Percentiles rank a stretch among this genome's conserved stretches.
Conservation (phyloP, 2,329 filamentous ascomycete genomes). For the Sporothrix humicola region DNA sequence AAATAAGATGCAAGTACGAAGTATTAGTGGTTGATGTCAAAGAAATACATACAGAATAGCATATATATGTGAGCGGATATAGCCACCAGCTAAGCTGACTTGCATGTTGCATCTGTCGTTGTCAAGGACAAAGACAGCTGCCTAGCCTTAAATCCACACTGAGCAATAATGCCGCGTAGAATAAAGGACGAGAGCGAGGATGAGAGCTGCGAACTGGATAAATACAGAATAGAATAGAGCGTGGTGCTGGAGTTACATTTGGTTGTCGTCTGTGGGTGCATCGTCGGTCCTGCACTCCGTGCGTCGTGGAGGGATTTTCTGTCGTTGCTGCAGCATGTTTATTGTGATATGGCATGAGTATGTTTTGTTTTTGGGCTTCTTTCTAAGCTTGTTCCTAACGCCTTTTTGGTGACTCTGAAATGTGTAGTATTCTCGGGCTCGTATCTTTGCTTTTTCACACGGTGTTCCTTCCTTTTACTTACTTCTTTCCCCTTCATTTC, state of each 20-base stretch:
- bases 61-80: background rate
- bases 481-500: constrained; percentile 24
- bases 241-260: constrained; percentile 6
- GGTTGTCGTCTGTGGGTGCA: constrained; percentile 6
- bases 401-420: background rate
- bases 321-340: background rate
- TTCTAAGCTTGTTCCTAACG: background rate
- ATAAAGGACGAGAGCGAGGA: background rate
- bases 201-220: background rate
- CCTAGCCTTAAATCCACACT: background rate
- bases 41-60: background rate
- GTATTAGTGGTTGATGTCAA: background rate
- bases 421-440: background rate
- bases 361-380: background rate
- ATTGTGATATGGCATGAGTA: background rate
- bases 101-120: constrained; percentile 5
- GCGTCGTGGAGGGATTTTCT: background rate
- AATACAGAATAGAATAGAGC: background rate
- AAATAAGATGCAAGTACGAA: background rate
- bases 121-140: constrained; percentile 7
- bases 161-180: background rate
- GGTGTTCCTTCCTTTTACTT: constrained; percentile 10
- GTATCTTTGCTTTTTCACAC: constrained; percentile 7
- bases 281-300: background rate
- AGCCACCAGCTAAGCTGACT: background rate